These are phyloP conservation scores for Pleurotus djamor DNA, from an alignment of 768 basidiomycete species.

Conservation along the genomic window DNA sequence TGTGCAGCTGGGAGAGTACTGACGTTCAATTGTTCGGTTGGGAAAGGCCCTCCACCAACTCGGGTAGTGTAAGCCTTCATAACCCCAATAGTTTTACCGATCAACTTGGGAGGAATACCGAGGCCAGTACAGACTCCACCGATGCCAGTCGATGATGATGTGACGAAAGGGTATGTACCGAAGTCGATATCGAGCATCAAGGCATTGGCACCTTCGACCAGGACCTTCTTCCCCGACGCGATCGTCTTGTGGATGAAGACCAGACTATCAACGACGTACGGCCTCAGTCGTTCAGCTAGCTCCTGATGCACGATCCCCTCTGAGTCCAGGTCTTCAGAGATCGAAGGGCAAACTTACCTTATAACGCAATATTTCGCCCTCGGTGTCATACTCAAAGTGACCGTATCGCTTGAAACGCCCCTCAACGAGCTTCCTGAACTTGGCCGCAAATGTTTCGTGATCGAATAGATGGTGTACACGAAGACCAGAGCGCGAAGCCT, in stretches of 20 bases:
- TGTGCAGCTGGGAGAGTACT: conserved; percentile 17
- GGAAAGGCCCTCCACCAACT: conserved; percentile 98
- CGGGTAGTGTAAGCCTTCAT: conserved; percentile 98
- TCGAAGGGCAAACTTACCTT: conserved; percentile 49
- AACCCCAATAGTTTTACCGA: conserved; percentile 89
- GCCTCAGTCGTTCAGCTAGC: conserved; percentile 80
- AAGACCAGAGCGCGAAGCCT: conserved; percentile 94
- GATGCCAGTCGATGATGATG: conserved; percentile 89
- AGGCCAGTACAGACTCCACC: conserved; percentile 97
- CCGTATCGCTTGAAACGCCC: conserved; percentile 98
- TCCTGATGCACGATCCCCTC: conserved; percentile 36
- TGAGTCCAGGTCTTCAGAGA: neutral
- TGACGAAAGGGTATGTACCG: conserved; percentile 98
- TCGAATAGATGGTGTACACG: conserved; percentile 97
- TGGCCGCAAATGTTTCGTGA: conserved; percentile 76
- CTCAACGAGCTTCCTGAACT: conserved; percentile 95
- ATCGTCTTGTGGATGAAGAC: conserved; percentile 83
- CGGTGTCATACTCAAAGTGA: conserved; percentile 97
- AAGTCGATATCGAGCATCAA: conserved; percentile 98
- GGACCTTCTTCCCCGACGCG: conserved; percentile 68
- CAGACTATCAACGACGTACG: conserved; percentile 89
- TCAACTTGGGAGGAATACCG: conserved; percentile 89
- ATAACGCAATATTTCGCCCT: conserved; percentile 92
- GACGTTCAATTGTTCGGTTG: conserved; percentile 91
- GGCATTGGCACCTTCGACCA: conserved; percentile 98